phyloP scores from a whole-genome alignment of 208 protist species.

The Angomonas ambiguus region DNA sequence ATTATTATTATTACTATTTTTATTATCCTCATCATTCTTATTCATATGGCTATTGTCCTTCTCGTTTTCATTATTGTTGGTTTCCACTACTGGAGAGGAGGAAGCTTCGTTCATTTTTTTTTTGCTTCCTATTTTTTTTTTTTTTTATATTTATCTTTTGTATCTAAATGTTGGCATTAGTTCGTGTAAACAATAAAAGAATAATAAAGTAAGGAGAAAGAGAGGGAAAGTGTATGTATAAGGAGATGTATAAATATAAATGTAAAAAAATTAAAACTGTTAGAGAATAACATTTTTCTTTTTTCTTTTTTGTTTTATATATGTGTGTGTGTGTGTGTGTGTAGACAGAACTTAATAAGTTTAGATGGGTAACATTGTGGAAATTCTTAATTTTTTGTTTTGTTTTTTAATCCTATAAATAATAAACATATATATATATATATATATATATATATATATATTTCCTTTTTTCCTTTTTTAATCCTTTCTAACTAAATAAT shows the following conservation, averaged over 20 bases:
- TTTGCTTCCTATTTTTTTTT: neutral
- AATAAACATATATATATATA: too few relatives aligned
- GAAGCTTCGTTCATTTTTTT: neutral
- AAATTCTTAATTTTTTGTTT: too few relatives aligned
- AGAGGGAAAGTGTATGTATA: too few relatives aligned
- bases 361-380: too few relatives aligned
- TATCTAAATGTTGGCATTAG: neutral
- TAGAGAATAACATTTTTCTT: too few relatives aligned
- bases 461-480: too few relatives aligned
- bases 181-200: neutral
- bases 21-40: neutral
- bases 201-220: neutral
- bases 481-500: neutral
- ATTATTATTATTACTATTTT: constrained; percentile 2
- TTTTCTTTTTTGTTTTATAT: too few relatives aligned
- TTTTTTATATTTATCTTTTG: neutral
- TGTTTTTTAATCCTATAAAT: too few relatives aligned
- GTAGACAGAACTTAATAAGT: too few relatives aligned
- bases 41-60: neutral
- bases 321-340: too few relatives aligned
- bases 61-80: neutral
- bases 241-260: too few relatives aligned
- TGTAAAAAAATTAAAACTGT: neutral
- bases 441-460: too few relatives aligned
- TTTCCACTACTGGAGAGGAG: neutral